phyloP scores from a whole-genome alignment of 2,329 filamentous ascomycete species.

The Trichophyton mentagrophytes region DNA sequence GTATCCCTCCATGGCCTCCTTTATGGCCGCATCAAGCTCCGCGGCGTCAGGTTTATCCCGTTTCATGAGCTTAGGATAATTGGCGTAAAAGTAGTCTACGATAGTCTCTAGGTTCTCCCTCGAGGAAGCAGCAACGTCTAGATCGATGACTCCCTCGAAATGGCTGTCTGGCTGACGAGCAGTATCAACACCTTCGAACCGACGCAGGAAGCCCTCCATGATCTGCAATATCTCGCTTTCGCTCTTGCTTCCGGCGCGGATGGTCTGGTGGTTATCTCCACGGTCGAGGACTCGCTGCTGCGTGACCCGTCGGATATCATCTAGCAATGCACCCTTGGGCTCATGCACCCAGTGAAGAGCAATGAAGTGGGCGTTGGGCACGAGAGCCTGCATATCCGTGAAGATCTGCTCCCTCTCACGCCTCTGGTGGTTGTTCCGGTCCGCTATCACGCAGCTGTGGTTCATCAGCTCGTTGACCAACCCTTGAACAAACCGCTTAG shows the following conservation, averaged over 20 bases:
- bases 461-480: slow-evolving; percentile 53
- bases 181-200: slow-evolving; percentile 67
- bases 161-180: slow-evolving; percentile 58
- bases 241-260: slow-evolving; percentile 67
- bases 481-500: slow-evolving; percentile 61
- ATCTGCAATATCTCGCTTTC: slow-evolving; percentile 66
- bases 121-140: slow-evolving; percentile 66
- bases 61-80: slow-evolving; percentile 64
- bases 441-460: slow-evolving; percentile 67
- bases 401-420: slow-evolving; percentile 83
- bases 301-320: slow-evolving; percentile 61
- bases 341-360: slow-evolving; percentile 83
- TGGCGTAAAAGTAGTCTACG: slow-evolving; percentile 56
- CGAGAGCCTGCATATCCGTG: slow-evolving; percentile 53
- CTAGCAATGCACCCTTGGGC: slow-evolving; percentile 45
- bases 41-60: slow-evolving; percentile 54
- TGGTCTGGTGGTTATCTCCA: slow-evolving; percentile 96
- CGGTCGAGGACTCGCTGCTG: slow-evolving; percentile 66
- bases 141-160: slow-evolving; percentile 75
- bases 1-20: slow-evolving; percentile 62
- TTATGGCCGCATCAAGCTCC: slow-evolving; percentile 68
- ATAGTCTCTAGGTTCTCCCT: slow-evolving; percentile 74
- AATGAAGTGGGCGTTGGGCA: slow-evolving; percentile 58
- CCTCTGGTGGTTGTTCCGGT: slow-evolving; percentile 84
- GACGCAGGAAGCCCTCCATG: slow-evolving; percentile 84